Conservation (phyloP, 1,139 yeast genomes). For the Suhomyces guaymorum region DNA sequence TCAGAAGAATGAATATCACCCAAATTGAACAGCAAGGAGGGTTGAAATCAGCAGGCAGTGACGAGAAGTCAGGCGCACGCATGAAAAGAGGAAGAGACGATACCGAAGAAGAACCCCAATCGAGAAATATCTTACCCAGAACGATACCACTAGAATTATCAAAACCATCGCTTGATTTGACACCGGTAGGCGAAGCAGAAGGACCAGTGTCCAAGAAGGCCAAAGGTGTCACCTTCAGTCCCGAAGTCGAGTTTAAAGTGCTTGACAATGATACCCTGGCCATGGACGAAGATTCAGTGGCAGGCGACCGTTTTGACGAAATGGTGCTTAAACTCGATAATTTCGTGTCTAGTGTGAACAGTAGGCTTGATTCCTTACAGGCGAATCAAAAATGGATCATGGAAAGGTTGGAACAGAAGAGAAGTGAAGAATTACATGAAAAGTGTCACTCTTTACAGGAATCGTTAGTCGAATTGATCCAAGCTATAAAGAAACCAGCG, state of each 20-base stretch:
- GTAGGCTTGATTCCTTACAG: conserved; percentile 15
- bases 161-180: no score
- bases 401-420: conserved; percentile 14
- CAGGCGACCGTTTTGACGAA: conserved; percentile 9
- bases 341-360: conserved; percentile 9
- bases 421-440: conserved; percentile 4
- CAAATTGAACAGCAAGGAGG: conserved; percentile 28
- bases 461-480: conserved; percentile 2
- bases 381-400: conserved; percentile 18
- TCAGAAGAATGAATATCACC: conserved; percentile 31
- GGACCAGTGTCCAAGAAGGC: conserved; percentile 8
- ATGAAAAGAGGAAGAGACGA: conserved; percentile 3
- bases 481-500: not conserved
- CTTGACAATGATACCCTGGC: not conserved
- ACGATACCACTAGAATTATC: no score
- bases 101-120: no score
- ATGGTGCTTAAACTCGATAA: conserved; percentile 8
- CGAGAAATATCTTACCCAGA: no score
- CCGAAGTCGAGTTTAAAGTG: conserved; percentile 1
- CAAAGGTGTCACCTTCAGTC: conserved; percentile 19
- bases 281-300: not conserved
- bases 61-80: not conserved
- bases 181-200: conserved; percentile 1
- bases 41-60: not conserved
- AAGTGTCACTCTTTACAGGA: conserved; percentile 7